These are phyloP conservation scores for Metschnikowia cerradonensis DNA, from an alignment of 805 yeast species.

Conservation along the genomic window DNA sequence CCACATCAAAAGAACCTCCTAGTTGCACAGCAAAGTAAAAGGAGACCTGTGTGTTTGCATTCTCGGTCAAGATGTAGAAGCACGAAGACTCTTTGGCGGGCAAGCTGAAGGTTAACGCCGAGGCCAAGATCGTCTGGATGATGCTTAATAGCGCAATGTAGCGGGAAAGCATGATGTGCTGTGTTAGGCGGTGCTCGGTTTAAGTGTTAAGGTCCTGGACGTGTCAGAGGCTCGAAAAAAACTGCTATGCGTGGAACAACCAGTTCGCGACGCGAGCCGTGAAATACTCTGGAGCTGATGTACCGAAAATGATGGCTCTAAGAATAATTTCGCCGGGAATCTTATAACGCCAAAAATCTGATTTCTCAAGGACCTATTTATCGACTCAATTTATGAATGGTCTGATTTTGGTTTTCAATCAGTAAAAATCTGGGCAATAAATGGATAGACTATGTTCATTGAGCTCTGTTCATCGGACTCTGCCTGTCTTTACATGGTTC, in stretches of 20 bases:
- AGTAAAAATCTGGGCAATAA: background rate
- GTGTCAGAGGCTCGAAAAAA: conserved; percentile 9
- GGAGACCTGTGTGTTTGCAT: conserved; percentile 56
- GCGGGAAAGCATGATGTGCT: conserved; percentile 12
- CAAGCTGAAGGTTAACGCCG: conserved; percentile 69
- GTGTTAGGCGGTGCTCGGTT: background rate
- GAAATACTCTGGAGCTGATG: background rate
- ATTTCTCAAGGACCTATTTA: no score
- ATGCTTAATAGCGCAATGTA: conserved; percentile 21
- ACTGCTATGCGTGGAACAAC: conserved; percentile 6
- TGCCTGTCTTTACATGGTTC: background rate
- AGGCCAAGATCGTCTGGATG: conserved; percentile 33
- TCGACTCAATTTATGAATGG: no score
- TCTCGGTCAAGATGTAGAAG: conserved; percentile 63
- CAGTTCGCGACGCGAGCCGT: conserved; percentile 2
- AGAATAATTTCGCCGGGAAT: no score
- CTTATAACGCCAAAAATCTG: no score
- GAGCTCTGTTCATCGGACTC: no score
- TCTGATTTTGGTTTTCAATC: no score
- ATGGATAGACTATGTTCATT: background rate
- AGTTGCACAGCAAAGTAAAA: conserved; percentile 81
- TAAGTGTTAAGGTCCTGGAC: conserved; percentile 2
- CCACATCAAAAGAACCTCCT: conserved; percentile 78
- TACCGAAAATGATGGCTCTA: no score
- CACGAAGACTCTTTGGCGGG: conserved; percentile 75